These are phyloP conservation scores for Penicillium psychrofluorescens DNA, from an alignment of 495 filamentous ascomycete species.

Conservation along the genomic window DNA sequence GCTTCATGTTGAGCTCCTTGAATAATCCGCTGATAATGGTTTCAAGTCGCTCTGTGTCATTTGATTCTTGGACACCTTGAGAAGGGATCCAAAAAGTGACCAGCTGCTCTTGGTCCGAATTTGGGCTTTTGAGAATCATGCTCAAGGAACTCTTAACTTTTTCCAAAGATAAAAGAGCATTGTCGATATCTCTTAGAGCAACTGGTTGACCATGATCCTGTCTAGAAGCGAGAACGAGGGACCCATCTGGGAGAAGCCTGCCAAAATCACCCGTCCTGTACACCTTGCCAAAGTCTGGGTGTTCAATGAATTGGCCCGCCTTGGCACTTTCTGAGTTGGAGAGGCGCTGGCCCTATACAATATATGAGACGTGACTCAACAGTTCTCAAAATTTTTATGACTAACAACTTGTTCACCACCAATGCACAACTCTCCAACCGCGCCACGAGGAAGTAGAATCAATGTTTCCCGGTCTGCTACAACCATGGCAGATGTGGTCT, in stretches of 20 bases:
- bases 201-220: slow-evolving; percentile 62
- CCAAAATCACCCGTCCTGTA: slow-evolving; percentile 70
- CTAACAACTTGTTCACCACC: slow-evolving; percentile 68
- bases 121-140: slow-evolving; percentile 31
- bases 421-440: slow-evolving; percentile 71
- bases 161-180: slow-evolving; percentile 35
- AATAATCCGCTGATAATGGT: slow-evolving; percentile 30
- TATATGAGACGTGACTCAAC: neutral
- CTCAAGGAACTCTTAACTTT: slow-evolving; percentile 46
- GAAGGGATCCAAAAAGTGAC: slow-evolving; percentile 52
- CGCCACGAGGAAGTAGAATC: slow-evolving; percentile 52
- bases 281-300: slow-evolving; percentile 56
- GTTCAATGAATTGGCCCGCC: slow-evolving; percentile 52
- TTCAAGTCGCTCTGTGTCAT: slow-evolving; percentile 2
- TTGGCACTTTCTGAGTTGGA: slow-evolving; percentile 45
- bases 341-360: neutral
- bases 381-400: neutral
- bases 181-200: slow-evolving; percentile 61
- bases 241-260: slow-evolving; percentile 61
- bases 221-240: slow-evolving; percentile 50
- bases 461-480: slow-evolving; percentile 33
- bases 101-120: slow-evolving; percentile 32
- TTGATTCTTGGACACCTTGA: neutral
- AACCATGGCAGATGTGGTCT: slow-evolving; percentile 67
- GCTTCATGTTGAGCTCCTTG: slow-evolving; percentile 22